Percentiles rank a stretch among this genome's conserved stretches.
phyloP scores from a whole-genome alignment of 2,329 filamentous ascomycete genomes.

The Sclerotinia trifoliorum region DNA sequence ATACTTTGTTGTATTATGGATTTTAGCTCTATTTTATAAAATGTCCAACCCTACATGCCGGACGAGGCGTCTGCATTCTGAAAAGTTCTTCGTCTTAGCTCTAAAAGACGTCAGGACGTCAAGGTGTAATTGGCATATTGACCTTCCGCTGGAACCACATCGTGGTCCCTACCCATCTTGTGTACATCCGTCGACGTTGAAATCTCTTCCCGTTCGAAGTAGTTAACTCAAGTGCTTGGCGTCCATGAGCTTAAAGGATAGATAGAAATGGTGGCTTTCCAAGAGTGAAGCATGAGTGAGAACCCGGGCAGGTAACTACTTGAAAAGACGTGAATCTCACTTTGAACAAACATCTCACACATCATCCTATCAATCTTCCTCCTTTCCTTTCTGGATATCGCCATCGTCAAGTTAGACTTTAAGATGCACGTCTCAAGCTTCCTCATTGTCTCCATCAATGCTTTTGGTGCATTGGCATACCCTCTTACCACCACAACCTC shows the following conservation, averaged over 20 bases:
- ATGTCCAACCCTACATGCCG: background rate
- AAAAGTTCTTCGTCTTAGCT: slow-evolving; percentile 3
- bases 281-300: background rate
- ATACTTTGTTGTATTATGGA: background rate
- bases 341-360: background rate
- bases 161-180: no score
- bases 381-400: background rate
- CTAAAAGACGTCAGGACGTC: background rate
- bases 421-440: background rate
- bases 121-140: background rate
- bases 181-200: background rate
- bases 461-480: slow-evolving; percentile 3
- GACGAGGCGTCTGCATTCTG: background rate
- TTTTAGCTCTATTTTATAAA: background rate
- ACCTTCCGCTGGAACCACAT: background rate
- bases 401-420: background rate
- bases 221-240: background rate
- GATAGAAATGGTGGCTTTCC: background rate
- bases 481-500: background rate
- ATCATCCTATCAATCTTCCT: background rate
- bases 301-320: background rate
- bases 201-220: background rate
- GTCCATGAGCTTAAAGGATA: background rate
- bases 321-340: background rate
- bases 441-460: background rate